Evolutionary conservation across 306 rosid genomes (phyloP).

Genomic region (Cucumis cinereus): DNA sequence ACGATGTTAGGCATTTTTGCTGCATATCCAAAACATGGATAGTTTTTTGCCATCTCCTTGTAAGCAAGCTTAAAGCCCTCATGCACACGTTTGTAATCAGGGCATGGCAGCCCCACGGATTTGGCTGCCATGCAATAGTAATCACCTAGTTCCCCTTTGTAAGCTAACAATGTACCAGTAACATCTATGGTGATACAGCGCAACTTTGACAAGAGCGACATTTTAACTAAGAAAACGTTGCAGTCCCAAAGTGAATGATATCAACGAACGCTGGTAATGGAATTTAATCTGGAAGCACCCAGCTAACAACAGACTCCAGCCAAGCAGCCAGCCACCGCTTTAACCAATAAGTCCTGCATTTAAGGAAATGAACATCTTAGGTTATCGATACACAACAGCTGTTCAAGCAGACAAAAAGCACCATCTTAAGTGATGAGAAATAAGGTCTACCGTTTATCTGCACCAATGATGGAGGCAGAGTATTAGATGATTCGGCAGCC

Average conservation of each 20-base stretch:
- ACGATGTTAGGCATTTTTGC: conserved; percentile 80
- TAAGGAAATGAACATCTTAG: background rate
- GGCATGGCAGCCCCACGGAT: conserved; percentile 82
- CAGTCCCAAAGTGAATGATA: background rate
- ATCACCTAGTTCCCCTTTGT: conserved; percentile 96
- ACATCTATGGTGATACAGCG: conserved; percentile 88
- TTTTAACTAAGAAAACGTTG: conserved; percentile 6
- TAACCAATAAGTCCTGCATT: background rate
- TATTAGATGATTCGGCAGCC: too few species aligned
- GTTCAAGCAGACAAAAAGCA: background rate
- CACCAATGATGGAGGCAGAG: too few species aligned
- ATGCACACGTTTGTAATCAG: conserved; percentile 76
- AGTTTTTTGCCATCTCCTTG: conserved; percentile 69
- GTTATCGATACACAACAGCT: background rate
- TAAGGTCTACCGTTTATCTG: too few species aligned
- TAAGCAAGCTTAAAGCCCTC: conserved; percentile 86
- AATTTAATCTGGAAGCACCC: background rate
- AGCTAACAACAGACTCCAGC: background rate
- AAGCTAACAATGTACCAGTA: conserved; percentile 85
- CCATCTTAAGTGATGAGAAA: background rate
- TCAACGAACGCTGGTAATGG: background rate
- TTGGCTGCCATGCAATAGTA: conserved; percentile 98
- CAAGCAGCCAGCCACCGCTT: background rate
- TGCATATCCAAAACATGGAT: conserved; percentile 79
- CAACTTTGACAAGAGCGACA: conserved; percentile 48